A percentile compares a stretch with the other conserved stretches of the same genome.
Conservation (phyloP, 2,329 filamentous ascomycete species). For the Dactylellina haptotyla region DNA sequence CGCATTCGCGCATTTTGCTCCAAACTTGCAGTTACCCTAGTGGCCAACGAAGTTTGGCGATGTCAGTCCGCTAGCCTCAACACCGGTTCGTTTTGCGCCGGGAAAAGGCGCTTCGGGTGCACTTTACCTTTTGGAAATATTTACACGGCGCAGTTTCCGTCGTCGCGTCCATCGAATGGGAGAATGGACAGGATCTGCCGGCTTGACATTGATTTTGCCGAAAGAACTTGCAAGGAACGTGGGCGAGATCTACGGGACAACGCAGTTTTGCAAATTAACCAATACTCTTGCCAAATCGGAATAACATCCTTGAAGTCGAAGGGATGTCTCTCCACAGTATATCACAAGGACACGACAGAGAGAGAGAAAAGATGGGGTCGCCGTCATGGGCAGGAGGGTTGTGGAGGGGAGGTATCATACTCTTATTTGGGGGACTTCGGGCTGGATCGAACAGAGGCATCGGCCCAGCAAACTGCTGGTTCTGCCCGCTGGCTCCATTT, state of each 20-base stretch:
- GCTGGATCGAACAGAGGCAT: conserved; percentile 42
- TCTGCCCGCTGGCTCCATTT: conserved; percentile 43
- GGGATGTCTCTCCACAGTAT: conserved; percentile 20
- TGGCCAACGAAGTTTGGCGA: conserved; percentile 54
- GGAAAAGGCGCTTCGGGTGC: conserved; percentile 36
- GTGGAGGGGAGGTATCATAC: conserved; percentile 36
- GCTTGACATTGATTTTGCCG: conserved; percentile 95
- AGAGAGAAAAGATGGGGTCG: background rate
- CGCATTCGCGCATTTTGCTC: conserved; percentile 94
- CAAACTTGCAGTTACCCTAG: conserved; percentile 98
- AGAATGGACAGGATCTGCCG: conserved; percentile 93
- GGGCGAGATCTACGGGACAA: conserved; percentile 78
- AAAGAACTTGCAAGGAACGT: conserved; percentile 99
- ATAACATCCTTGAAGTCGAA: conserved; percentile 38
- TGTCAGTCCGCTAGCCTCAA: conserved; percentile 29
- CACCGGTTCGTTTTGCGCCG: conserved; percentile 16
- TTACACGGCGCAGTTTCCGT: conserved; percentile 91
- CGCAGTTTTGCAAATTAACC: conserved; percentile 45
- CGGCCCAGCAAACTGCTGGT: conserved; percentile 12
- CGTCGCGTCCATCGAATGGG: conserved; percentile 86
- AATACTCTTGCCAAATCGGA: conserved; percentile 37
- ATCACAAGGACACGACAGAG: conserved; percentile 8
- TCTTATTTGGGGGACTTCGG: conserved; percentile 48
- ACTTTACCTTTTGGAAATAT: conserved; percentile 92
- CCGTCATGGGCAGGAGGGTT: background rate